phyloP scores from a whole-genome alignment of 352 stramenopile species.

The Phytophthora lateralis region DNA sequence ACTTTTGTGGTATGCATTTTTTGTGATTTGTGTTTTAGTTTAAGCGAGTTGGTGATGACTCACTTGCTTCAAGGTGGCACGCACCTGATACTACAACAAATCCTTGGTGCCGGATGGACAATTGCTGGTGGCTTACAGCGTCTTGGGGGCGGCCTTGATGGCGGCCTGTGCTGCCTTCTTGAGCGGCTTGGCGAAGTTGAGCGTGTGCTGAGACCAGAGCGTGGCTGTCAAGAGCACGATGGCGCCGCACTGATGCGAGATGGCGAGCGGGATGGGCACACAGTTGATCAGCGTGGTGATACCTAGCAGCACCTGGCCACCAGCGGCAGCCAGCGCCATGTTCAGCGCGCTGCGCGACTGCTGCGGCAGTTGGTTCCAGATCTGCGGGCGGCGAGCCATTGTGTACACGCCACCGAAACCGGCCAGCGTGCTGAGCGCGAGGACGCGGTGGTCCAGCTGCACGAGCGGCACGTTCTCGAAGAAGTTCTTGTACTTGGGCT shows the following conservation, averaged over 20 bases:
- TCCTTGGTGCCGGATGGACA: background rate
- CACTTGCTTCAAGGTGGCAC: constrained; percentile 19
- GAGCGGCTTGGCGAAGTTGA: constrained; percentile 83
- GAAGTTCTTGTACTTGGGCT: constrained; percentile 94
- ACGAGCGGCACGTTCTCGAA: constrained; percentile 99
- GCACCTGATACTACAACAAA: background rate
- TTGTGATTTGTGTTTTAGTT: constrained; percentile 13
- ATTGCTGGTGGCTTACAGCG: constrained; percentile 17
- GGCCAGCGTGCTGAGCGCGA: constrained; percentile 92
- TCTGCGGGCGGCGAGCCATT: constrained; percentile 67
- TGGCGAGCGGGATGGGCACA: constrained; percentile 95
- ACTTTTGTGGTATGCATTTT: constrained; percentile 14
- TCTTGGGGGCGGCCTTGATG: constrained; percentile 45
- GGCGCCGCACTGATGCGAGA: constrained; percentile 96
- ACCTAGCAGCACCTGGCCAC: constrained; percentile 92
- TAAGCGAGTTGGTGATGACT: constrained; percentile 12
- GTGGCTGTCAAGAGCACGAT: constrained; percentile 94
- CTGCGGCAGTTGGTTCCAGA: constrained; percentile 88
- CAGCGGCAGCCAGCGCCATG: constrained; percentile 71
- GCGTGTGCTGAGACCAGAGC: constrained; percentile 91
- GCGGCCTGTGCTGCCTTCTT: constrained; percentile 45
- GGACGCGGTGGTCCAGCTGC: constrained; percentile 97
- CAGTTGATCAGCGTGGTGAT: constrained; percentile 97
- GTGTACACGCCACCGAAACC: constrained; percentile 73
- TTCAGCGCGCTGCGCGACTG: constrained; percentile 81